Evolutionary conservation across 176 grass and related monocot species (phyloP).

Genomic region (Zoysia pacifica): DNA sequence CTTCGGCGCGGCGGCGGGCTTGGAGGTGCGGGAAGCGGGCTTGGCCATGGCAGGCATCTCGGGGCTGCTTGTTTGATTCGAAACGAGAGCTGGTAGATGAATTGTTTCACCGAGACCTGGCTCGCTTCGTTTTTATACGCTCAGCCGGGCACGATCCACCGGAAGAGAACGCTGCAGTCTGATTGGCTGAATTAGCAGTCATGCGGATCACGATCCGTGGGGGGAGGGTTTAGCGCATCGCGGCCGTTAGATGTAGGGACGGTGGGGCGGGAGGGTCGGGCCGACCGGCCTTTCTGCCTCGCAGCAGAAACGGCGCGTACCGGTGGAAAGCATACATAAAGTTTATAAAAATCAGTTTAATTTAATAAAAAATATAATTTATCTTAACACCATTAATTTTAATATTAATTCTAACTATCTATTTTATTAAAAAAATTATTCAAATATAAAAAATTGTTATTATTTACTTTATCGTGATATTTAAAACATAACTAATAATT

Average conservation of each 20-base stretch:
- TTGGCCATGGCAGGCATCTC: slow-evolving; percentile 57
- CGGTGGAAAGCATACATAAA: not conserved
- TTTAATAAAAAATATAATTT: too few relatives aligned
- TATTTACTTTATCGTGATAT: too few relatives aligned
- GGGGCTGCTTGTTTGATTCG: not conserved
- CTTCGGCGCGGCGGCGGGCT: slow-evolving; percentile 23
- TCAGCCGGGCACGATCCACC: not conserved
- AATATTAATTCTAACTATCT: too few relatives aligned
- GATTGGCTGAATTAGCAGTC: not conserved
- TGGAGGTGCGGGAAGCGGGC: slow-evolving; percentile 28
- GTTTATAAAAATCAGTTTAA: too few relatives aligned
- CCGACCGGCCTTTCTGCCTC: slow-evolving; percentile 22
- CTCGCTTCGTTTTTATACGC: slow-evolving; percentile 7
- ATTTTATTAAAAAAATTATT: too few relatives aligned
- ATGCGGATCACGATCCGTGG: slow-evolving; percentile 37
- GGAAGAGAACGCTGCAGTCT: not conserved
- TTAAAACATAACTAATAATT: too few relatives aligned
- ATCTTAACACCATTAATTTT: too few relatives aligned
- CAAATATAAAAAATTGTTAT: too few relatives aligned
- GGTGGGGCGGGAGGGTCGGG: not conserved
- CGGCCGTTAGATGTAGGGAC: slow-evolving; percentile 32
- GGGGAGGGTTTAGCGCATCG: not conserved
- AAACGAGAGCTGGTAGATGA: too few relatives aligned
- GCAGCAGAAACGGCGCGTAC: slow-evolving; percentile 27
- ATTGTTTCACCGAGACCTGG: rapidly evolving